Conservation (phyloP, 495 filamentous ascomycete genomes). For the Trichoderma orchidacearum region DNA sequence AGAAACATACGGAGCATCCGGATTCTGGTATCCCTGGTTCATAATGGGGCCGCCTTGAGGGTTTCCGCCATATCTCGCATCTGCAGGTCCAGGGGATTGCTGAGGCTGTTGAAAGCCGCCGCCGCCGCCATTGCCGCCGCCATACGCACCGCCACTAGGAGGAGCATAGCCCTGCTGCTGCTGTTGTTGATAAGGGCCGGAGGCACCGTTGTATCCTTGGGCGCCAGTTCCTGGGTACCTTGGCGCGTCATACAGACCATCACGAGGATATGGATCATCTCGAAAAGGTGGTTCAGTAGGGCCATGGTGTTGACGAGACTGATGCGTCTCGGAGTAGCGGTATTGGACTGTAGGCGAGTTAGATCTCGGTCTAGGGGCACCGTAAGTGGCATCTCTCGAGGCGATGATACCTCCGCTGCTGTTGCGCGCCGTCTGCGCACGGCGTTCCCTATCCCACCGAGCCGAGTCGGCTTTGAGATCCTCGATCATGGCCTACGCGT, state of each 20-base stretch:
- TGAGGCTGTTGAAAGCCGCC: slow-evolving; percentile 4
- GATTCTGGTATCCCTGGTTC: slow-evolving; percentile 1
- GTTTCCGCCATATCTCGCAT: slow-evolving; percentile 6
- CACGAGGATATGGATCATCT: slow-evolving; percentile 15
- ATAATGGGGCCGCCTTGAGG: slow-evolving; percentile 3
- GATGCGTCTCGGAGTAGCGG: slow-evolving; percentile 34
- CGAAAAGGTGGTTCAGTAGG: slow-evolving; percentile 18
- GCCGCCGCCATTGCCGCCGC: slow-evolving; percentile 1
- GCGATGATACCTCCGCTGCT: slow-evolving; percentile 43
- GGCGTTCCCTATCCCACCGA: slow-evolving; percentile 65
- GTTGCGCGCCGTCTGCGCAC: slow-evolving; percentile 31
- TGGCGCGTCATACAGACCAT: slow-evolving; percentile 9
- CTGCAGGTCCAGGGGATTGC: slow-evolving; percentile 1
- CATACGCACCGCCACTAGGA: slow-evolving; percentile 9
- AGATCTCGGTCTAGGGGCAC: slow-evolving; percentile 20
- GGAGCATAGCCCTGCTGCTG: slow-evolving; percentile 5
- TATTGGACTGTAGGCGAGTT: slow-evolving; percentile 44
- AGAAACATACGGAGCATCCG: not conserved
- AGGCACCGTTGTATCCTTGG: slow-evolving; percentile 18
- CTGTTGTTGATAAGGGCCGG: slow-evolving; percentile 9
- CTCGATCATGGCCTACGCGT: slow-evolving; percentile 65
- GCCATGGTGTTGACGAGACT: slow-evolving; percentile 36
- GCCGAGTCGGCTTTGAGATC: slow-evolving; percentile 73
- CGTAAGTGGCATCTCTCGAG: slow-evolving; percentile 36
- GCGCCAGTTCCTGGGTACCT: slow-evolving; percentile 24